Conservation (phyloP, 2,329 filamentous ascomycete species). For the Trichophyton verrucosum region DNA sequence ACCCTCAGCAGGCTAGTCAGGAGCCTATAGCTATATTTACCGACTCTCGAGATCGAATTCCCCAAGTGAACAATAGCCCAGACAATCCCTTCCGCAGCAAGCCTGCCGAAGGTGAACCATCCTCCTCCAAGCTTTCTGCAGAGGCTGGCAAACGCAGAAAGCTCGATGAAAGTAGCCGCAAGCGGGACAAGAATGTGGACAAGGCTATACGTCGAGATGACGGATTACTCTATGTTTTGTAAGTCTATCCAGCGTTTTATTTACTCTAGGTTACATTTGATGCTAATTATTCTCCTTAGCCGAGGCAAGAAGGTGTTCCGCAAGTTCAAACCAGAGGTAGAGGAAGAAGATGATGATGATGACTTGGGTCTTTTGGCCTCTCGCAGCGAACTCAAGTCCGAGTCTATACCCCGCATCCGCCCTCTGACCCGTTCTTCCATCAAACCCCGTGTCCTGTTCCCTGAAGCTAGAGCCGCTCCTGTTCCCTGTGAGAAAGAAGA, state of each 20-base stretch:
- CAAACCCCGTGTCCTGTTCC: conserved; percentile 50
- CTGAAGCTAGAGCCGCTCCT: conserved; percentile 27
- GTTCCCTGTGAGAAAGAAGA: conserved; percentile 24
- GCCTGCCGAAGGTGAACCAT: conserved; percentile 14
- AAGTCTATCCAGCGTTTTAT: conserved; percentile 26
- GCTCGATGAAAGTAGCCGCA: conserved; percentile 15
- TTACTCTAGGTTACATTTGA: conserved; percentile 1
- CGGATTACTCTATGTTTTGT: conserved; percentile 51
- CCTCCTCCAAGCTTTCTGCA: conserved; percentile 10
- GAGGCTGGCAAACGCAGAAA: conserved; percentile 29
- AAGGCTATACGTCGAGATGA: conserved; percentile 42
- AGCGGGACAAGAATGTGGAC: conserved; percentile 34
- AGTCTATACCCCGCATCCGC: conserved; percentile 24
- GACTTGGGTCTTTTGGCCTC: conserved; percentile 32
- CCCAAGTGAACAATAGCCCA: conserved; percentile 38
- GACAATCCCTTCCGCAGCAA: conserved; percentile 46
- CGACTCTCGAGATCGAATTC: conserved; percentile 51
- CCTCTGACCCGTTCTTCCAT: conserved; percentile 46
- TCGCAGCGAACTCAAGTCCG: conserved; percentile 28
- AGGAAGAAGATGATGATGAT: conserved; percentile 31
- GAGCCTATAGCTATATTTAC: conserved; percentile 46
- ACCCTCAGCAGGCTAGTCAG: conserved; percentile 20
- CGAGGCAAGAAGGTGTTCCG: conserved; percentile 51
- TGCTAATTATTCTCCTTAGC: conserved; percentile 30
- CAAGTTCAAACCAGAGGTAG: conserved; percentile 37